Evolutionary conservation across 2,329 filamentous ascomycete species (phyloP).

Genomic region (Aspergillus pseudoterreus): DNA sequence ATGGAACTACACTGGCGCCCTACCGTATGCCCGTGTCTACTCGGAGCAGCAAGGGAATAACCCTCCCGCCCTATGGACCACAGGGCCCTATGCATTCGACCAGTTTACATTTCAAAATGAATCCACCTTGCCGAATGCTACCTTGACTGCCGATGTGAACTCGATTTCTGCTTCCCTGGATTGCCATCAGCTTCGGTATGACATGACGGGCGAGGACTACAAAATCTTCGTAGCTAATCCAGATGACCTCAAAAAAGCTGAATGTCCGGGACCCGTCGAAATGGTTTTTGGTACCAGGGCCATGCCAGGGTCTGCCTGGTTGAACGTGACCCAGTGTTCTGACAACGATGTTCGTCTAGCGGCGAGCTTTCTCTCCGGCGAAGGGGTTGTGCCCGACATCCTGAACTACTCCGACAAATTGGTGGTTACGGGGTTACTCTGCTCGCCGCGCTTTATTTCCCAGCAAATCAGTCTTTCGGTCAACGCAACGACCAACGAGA

Average conservation of each 20-base stretch:
- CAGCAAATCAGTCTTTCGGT: not conserved
- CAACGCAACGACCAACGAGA: not conserved
- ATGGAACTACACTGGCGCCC: not conserved
- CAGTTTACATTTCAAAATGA: not conserved
- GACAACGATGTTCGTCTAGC: not conserved
- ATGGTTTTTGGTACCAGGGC: not conserved
- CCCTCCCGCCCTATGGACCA: not conserved
- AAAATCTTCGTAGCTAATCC: not conserved
- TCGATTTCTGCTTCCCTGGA: not conserved
- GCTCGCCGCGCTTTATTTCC: not conserved
- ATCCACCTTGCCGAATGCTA: not conserved
- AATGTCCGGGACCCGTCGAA: not conserved
- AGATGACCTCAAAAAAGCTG: not conserved
- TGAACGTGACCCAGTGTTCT: not conserved
- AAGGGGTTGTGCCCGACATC: too few relatives aligned
- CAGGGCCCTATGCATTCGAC: constrained; percentile 2
- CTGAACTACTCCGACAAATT: not conserved
- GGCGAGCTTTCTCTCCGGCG: not conserved
- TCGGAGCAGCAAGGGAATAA: not conserved
- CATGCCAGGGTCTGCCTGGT: not conserved
- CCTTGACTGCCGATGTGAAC: not conserved
- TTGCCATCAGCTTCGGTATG: not conserved
- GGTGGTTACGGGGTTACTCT: not conserved
- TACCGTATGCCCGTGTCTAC: constrained; percentile 1
- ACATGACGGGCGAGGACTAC: not conserved